Conservation (phyloP, 495 filamentous ascomycete species). For the Talaromyces ruber region DNA sequence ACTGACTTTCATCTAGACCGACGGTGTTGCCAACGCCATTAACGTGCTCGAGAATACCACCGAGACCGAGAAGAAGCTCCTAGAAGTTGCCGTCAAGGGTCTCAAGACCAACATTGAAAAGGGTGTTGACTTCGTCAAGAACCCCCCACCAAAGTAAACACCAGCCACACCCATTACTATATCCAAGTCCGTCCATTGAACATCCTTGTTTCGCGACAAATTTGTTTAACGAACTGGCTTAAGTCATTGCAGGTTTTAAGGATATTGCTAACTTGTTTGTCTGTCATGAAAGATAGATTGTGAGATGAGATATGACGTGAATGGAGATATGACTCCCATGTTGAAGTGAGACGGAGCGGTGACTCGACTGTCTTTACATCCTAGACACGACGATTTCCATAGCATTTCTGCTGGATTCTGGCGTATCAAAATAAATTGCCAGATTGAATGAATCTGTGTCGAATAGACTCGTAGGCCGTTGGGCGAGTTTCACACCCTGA, state of each 20-base stretch:
- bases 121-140: constrained; percentile 83
- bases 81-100: constrained; percentile 62
- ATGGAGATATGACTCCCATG: neutral
- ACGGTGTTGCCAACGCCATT: constrained; percentile 71
- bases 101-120: constrained; percentile 90
- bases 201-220: constrained; percentile 3
- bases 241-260: neutral
- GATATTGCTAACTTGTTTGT: constrained; percentile 3
- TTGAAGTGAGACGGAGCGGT: neutral
- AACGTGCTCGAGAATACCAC: constrained; percentile 68
- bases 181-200: neutral
- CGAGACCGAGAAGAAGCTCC: constrained; percentile 77
- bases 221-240: neutral
- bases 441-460: neutral
- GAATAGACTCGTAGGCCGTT: neutral
- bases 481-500: neutral
- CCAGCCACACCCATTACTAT: neutral
- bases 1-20: constrained; percentile 44
- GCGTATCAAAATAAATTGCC: neutral
- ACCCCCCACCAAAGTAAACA: constrained; percentile 66
- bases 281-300: constrained; percentile 33
- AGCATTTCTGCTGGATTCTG: neutral
- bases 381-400: constrained; percentile 4
- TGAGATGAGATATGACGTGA: constrained; percentile 19
- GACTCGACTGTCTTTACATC: neutral